Evolutionary conservation across 331 rosid genomes (phyloP), one percentile per base, ranked within the genome.

Genomic region (Malus hybrid): DNA sequence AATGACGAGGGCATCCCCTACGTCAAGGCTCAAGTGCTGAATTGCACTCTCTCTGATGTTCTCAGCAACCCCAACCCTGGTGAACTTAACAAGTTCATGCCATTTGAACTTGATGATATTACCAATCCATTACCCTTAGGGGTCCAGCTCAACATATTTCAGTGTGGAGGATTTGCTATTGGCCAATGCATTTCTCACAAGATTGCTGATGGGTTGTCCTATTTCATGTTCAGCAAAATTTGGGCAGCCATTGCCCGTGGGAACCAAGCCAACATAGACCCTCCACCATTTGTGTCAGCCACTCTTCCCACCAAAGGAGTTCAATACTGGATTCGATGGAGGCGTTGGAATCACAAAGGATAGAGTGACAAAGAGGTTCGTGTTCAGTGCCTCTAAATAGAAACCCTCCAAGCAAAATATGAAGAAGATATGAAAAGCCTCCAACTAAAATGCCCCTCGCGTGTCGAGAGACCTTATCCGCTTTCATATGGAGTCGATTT

Each of bases 401-500:
- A 84, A 28, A 36, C 66, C 59, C 86, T 84, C 4, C 60, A 72
- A 14, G 76, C 72, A 33, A 81, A 46, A 54, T 86, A 82, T 22
- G 78, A 32, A 4, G 14, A 59, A 16, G 15, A 7, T 18, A 24
- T 18, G 56, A 48, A 39, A 42, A 42, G 48, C 0, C 14, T 42
- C 48, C 48, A 42, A 42, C 14, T 42, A 15, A 77, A 70, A 70
- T 73, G 6, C 7, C 85, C 81, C 0, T 78, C 88, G 0, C 70
- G 86, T 10, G 82, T 88, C 0, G 87, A 88, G 87, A 88, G 65
- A 82, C 86, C 11, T 76, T 88, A 16, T 86, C 88, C 12, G 72
- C 86, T 18, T 88, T 86, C 78, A 64, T 88, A 62, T 74, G 83
- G 83, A 75, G 65, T 28, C 87, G 87, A 2, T 88, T 77, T 22